phyloP scores from a whole-genome alignment of 495 filamentous ascomycete genomes.

The Emericellopsis terricola region DNA sequence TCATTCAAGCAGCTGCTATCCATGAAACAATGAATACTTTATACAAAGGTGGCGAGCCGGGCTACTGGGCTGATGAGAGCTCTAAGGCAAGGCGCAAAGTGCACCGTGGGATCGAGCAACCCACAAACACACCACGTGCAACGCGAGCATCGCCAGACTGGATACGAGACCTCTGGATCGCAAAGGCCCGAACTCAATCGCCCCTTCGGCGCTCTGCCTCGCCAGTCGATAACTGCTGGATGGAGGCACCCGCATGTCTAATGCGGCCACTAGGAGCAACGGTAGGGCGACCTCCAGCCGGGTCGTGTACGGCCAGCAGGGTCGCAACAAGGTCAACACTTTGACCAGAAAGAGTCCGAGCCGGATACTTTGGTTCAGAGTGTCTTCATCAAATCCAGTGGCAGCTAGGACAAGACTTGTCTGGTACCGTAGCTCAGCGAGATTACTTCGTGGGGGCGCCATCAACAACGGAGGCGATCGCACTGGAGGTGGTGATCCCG shows the following conservation, averaged over 20 bases:
- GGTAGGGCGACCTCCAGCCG: constrained; percentile 14
- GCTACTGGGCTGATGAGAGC: no score
- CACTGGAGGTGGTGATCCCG: constrained; percentile 13
- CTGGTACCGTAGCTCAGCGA: constrained; percentile 18
- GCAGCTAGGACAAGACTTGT: constrained; percentile 6
- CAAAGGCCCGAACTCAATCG: constrained; percentile 2
- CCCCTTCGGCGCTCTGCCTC: constrained; percentile 4
- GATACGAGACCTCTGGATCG: constrained; percentile 14
- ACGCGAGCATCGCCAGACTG: constrained; percentile 14
- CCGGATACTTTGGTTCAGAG: constrained; percentile 10
- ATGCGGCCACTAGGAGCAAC: constrained; percentile 17
- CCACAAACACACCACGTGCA: constrained; percentile 23
- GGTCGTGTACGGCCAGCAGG: constrained; percentile 27
- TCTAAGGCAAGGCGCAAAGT: no score
- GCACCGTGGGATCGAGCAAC: no score
- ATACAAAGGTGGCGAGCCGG: no score
- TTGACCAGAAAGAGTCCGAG: constrained; percentile 20
- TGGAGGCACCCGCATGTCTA: constrained; percentile 16
- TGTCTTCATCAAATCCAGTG: constrained; percentile 4
- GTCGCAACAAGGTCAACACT: constrained; percentile 18
- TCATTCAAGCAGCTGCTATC: no score
- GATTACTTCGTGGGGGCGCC: constrained; percentile 30
- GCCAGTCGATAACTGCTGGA: constrained; percentile 3
- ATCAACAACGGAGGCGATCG: constrained; percentile 32
- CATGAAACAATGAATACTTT: no score